Evolutionary conservation across 148 eudicot genomes (phyloP), one percentile per base, ranked within the genome.

Genomic region (Dianthus caryophyllus): DNA sequence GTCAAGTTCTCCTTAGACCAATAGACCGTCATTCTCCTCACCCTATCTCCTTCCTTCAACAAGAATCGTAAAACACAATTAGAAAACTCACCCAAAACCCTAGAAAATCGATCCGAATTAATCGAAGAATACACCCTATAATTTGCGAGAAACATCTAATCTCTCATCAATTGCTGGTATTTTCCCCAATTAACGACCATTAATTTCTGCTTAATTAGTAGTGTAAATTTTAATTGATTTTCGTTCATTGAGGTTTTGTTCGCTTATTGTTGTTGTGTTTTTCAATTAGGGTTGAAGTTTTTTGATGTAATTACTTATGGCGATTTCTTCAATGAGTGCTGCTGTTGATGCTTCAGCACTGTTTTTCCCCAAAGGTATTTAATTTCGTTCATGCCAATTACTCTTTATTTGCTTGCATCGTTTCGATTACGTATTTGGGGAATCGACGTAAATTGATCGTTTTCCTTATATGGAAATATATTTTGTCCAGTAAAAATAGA

Each of bases 231-330:
- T 33, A 7, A 33, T 41, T 41, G 44, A n/a, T n/a, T 41, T 4
- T 41, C 12, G 44, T 41, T 41, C 11, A 41, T 41, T 33, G 38
- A 33, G 3, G 38, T 22, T 4, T 16, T 56, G 6, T 20, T 55
- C 47, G 46, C 29, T 51, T 39, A n/a, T 24, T 27, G 9, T 22
- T 26, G 13, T 26, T 20, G 39, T 18, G 1, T 56, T 50, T 67
- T 48, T 2, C 6, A 1, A 24, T 44, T 24, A 31, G 65, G 78
- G 74, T 70, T 61, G 0, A 43, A 60, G 22, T 65, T 75, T 68
- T 65, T 75, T 68, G 69, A 49, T 57, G 66, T 63, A 50, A 58
- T 70, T 49, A 20, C 9, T 29, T 4, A 75, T 75, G 74, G 66
- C 74, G 38, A 27, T 70, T 18, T 75, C 74, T 64, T 58, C 71